Evolutionary conservation across 441 rosid species (phyloP), one percentile per base, ranked within the genome.

Genomic region (Isatis lusitanica): DNA sequence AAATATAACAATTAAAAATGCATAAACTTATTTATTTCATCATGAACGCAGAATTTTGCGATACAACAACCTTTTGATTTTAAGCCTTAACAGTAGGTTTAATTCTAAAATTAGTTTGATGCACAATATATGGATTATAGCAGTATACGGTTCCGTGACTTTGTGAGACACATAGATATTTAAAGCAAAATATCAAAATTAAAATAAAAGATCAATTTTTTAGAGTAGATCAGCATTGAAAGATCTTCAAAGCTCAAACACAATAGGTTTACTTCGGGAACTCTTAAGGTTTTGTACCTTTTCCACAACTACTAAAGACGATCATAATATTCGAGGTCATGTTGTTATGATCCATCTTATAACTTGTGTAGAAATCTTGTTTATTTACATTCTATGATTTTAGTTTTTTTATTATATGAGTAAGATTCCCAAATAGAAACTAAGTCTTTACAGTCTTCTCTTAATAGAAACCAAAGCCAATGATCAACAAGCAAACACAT

Each of bases 401-500:
- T 7, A 48, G 53, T 39, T 9, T 10, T 10, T 26, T 39, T 39
- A 39, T 39, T 39, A 4, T 39, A 38, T 3, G 10, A 33, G 7
- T 33, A 33, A 38, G 42, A 39, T 39, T 39, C 13, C 43, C 43
- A 39, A 39, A 39, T 39, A 11, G n/a, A 40, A 5, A 11, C 44
- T 39, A 39, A 12, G 44, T 13, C 12, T 40, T 11, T 40, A 40
- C n/a, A 4, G n/a, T 21, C 55, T 50, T 48, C 18, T 48, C 55
- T 50, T 7, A 21, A 40, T 11, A 40, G 40, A 87, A 79, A 61
- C 89, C 93, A 53, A 86, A 85, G 17, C 88, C 93, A 42, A 86
- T 73, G 80, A 87, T 71, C 66, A 92, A 71, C 16, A 95, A 74
- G 79, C 87, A 83, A 80, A 87, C 66, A 79, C 92, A 89, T 31